Conservation (phyloP, 176 grass and related monocot species). For the Triticum dicoccoides region DNA sequence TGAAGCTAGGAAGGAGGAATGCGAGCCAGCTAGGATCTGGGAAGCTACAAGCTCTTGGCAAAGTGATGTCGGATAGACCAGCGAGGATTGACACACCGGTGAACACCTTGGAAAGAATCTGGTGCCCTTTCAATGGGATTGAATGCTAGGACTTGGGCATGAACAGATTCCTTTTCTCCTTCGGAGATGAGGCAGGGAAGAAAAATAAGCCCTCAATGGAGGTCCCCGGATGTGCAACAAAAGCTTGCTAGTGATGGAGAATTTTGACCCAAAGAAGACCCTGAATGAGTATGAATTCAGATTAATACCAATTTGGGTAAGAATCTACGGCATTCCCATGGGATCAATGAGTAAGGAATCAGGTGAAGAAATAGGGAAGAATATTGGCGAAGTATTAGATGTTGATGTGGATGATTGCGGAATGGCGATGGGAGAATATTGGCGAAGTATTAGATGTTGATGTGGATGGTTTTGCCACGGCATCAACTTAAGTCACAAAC, state of each 20-base stretch:
- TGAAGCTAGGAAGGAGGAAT: too few species aligned
- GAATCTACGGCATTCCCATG: background rate
- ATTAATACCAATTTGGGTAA: background rate
- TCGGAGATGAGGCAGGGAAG: background rate
- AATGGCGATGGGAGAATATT: background rate
- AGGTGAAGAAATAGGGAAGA: background rate
- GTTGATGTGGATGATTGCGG: background rate
- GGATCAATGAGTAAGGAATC: background rate
- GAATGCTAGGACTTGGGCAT: background rate
- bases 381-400: background rate
- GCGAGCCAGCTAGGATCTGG: background rate
- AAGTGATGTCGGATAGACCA: background rate
- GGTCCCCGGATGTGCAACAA: background rate
- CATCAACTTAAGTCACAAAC: too few species aligned
- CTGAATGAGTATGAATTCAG: background rate
- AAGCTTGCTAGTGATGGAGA: background rate
- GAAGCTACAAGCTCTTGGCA: background rate
- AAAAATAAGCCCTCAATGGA: background rate
- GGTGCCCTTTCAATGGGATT: background rate
- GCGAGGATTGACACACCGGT: background rate
- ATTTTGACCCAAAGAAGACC: background rate
- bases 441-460: background rate
- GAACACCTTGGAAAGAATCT: background rate
- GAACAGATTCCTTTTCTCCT: background rate
- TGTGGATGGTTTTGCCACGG: background rate